Conservation (phyloP, 2,329 filamentous ascomycete genomes). For the Fusarium tanahbumbuense region DNA sequence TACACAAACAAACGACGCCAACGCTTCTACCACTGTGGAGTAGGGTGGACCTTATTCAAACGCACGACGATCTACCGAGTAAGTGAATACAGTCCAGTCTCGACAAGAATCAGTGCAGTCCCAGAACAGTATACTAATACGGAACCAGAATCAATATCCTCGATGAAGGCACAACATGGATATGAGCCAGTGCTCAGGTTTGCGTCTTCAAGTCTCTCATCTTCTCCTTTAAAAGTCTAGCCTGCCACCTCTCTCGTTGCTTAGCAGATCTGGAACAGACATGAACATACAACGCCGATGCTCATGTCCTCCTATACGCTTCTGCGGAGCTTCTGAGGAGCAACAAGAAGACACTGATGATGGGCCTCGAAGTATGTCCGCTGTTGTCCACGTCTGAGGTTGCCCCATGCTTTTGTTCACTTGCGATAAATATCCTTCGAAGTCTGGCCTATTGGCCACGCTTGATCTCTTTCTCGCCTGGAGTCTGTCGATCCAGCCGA, state of each 20-base stretch:
- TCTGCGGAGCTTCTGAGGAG: background rate
- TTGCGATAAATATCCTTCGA: background rate
- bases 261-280: background rate
- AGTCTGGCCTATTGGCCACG: background rate
- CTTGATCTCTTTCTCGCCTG: background rate
- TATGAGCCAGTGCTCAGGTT: background rate
- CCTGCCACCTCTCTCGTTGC: background rate
- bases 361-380: background rate
- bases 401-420: conserved; percentile 3
- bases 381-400: background rate
- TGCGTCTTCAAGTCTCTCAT: background rate
- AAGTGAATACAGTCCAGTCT: conserved; percentile 15
- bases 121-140: conserved; percentile 12
- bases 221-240: background rate
- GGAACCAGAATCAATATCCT: conserved; percentile 1
- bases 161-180: background rate
- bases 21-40: conserved; percentile 25
- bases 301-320: background rate
- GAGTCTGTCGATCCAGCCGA: background rate
- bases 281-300: background rate
- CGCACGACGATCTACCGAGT: conserved; percentile 7
- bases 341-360: background rate
- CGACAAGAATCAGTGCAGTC: background rate
- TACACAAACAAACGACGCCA: conserved; percentile 3
- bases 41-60: conserved; percentile 12